Conservation (phyloP, 345 rosid genomes). For the Schrenkiella parvula region DNA sequence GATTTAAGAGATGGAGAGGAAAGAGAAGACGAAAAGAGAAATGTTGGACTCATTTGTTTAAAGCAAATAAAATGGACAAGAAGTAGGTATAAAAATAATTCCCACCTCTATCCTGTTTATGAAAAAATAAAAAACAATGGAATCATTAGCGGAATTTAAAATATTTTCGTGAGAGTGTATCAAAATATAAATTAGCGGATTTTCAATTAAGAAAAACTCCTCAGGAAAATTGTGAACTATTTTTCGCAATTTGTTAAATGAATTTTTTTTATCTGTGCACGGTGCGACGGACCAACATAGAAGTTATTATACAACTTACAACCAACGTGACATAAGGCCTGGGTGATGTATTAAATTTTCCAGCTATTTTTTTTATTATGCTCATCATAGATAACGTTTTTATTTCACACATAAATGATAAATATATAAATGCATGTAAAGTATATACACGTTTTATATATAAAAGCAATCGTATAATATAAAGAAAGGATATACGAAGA, state of each 20-base stretch:
- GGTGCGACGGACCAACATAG: slow-evolving; percentile 27
- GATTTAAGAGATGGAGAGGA: slow-evolving; percentile 1
- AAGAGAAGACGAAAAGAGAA: slow-evolving; percentile 18
- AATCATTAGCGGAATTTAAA: no score
- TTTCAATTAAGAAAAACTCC: not conserved
- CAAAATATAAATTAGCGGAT: slow-evolving; percentile 5
- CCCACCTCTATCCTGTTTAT: slow-evolving; percentile 16
- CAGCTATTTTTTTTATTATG: slow-evolving; percentile 6
- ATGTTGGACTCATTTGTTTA: slow-evolving; percentile 22
- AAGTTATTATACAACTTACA: slow-evolving; percentile 35
- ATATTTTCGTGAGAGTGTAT: not conserved
- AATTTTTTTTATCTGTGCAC: slow-evolving; percentile 14
- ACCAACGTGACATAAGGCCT: slow-evolving; percentile 31
- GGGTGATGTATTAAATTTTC: slow-evolving; percentile 13
- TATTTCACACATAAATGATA: not conserved
- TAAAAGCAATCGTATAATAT: not conserved
- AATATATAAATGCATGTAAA: not conserved
- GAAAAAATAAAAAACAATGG: not conserved
- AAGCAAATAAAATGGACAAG: slow-evolving; percentile 12
- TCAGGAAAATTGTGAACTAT: not conserved
- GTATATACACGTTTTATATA: slow-evolving; percentile 15
- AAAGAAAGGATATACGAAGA: slow-evolving; percentile 3
- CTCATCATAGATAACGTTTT: not conserved
- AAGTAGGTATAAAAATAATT: not conserved
- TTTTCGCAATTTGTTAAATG: not conserved